These are phyloP conservation scores for Plasmodium cynomolgi DNA, from an alignment of 169 alveolate species.

Conservation along the genomic window DNA sequence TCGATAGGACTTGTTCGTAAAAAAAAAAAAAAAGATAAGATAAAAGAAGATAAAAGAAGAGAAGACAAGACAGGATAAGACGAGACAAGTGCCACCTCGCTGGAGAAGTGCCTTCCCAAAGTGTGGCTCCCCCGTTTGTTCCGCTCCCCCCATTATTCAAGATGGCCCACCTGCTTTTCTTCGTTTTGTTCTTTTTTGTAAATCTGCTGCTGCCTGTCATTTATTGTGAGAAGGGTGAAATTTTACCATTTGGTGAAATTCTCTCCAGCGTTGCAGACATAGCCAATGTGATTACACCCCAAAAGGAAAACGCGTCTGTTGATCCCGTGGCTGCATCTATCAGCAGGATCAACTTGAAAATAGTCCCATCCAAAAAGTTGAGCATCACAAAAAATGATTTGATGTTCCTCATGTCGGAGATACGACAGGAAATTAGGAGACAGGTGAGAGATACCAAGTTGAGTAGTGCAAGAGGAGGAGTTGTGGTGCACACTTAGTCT, in stretches of 20 bases:
- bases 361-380: slow-evolving; percentile 69
- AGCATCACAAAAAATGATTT: slow-evolving; percentile 56
- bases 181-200: not conserved
- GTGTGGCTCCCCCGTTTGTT: not conserved
- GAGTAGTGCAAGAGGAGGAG: not conserved
- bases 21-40: no score
- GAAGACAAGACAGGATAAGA: no score
- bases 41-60: not conserved
- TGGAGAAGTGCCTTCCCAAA: not conserved
- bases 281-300: slow-evolving; percentile 35
- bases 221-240: slow-evolving; percentile 37
- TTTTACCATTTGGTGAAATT: slow-evolving; percentile 71
- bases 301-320: not conserved
- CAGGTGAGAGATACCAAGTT: slow-evolving; percentile 8
- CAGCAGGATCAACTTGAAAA: slow-evolving; percentile 47
- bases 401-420: slow-evolving; percentile 50
- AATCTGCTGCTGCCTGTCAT: not conserved
- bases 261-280: slow-evolving; percentile 60
- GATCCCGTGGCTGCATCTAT: slow-evolving; percentile 13
- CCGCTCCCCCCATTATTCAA: not conserved
- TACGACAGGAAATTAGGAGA: slow-evolving; percentile 69
- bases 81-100: not conserved
- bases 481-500: not conserved
- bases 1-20: not conserved
- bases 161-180: not conserved